phyloP scores from a whole-genome alignment of 305 asterid species.

The Fraxinus nigra region DNA sequence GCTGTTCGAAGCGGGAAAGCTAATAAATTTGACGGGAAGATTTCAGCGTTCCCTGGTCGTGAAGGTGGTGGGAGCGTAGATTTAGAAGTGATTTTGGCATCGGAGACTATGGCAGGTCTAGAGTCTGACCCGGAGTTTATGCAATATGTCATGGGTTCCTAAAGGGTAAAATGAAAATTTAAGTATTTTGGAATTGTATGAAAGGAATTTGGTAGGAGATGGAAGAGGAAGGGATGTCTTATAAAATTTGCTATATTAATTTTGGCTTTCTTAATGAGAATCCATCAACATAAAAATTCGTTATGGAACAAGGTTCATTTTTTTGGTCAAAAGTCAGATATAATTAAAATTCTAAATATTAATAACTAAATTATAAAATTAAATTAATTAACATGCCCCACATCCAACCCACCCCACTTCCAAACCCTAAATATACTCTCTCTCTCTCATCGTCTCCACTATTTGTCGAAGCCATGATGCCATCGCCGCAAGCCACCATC shows the following conservation, averaged over 20 bases:
- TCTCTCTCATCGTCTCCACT: too few species aligned
- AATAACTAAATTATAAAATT: too few species aligned
- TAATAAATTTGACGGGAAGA: slow-evolving; percentile 51
- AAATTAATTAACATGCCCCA: too few species aligned
- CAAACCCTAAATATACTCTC: too few species aligned
- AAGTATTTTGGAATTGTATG: neutral
- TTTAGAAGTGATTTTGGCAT: slow-evolving; percentile 44
- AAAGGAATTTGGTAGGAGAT: neutral
- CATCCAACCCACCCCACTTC: too few species aligned
- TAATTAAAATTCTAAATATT: too few species aligned
- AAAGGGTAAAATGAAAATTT: neutral
- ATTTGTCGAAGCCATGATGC: too few species aligned
- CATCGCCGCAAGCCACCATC: too few species aligned
- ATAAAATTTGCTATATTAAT: neutral
- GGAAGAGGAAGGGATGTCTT: neutral
- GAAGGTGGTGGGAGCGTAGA: slow-evolving; percentile 40
- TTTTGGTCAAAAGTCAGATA: too few species aligned
- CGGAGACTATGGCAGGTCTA: slow-evolving; percentile 43
- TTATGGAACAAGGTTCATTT: too few species aligned
- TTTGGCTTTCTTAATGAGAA: neutral
- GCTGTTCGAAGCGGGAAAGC: slow-evolving; percentile 47
- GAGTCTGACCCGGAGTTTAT: slow-evolving; percentile 45
- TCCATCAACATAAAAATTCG: neutral
- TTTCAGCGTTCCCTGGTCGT: slow-evolving; percentile 48
- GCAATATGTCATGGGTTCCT: slow-evolving; percentile 35